A percentile compares a stretch with the other conserved stretches of the same genome.
Evolutionary conservation across 139 green algal species (phyloP).

Genomic region (Pleodorina starrii): DNA sequence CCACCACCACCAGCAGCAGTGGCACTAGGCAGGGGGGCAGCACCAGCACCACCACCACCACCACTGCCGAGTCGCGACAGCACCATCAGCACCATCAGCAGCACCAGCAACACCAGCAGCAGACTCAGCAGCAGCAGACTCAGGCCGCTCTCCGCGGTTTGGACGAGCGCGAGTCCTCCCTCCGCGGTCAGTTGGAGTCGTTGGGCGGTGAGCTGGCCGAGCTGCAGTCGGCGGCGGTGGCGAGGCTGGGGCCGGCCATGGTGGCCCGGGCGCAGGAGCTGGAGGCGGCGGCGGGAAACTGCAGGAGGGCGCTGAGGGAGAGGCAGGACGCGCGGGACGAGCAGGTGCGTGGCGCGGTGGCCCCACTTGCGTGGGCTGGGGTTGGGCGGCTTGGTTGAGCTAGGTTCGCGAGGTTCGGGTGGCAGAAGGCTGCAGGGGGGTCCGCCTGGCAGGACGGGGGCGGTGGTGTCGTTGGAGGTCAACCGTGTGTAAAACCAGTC

Average conservation of each 20-base stretch:
- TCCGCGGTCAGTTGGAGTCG: constrained; percentile 22
- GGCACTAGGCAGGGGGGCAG: no score
- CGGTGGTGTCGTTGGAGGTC: no score
- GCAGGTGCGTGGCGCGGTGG: no score
- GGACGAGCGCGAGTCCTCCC: background rate
- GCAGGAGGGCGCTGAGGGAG: background rate
- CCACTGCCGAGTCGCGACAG: background rate
- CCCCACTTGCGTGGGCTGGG: no score
- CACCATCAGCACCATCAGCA: background rate
- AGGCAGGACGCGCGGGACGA: background rate
- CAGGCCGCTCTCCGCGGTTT: constrained; percentile 10
- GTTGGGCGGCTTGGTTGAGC: no score
- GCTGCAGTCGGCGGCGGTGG: constrained; percentile 28
- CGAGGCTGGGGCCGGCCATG: constrained; percentile 23
- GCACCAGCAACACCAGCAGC: no score
- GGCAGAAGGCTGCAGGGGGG: no score
- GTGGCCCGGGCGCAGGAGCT: constrained; percentile 30
- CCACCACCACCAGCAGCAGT: background rate
- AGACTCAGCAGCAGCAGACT: no score
- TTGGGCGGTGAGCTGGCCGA: constrained; percentile 9
- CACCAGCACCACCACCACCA: background rate
- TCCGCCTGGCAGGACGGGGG: no score
- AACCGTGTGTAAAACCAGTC: no score
- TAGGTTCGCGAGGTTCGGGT: no score
- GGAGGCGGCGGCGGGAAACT: background rate